Evolutionary conservation across 2,329 filamentous ascomycete species (phyloP), one percentile per base, ranked within the genome.

Genomic region (Pseudocercospora macadamiae): DNA sequence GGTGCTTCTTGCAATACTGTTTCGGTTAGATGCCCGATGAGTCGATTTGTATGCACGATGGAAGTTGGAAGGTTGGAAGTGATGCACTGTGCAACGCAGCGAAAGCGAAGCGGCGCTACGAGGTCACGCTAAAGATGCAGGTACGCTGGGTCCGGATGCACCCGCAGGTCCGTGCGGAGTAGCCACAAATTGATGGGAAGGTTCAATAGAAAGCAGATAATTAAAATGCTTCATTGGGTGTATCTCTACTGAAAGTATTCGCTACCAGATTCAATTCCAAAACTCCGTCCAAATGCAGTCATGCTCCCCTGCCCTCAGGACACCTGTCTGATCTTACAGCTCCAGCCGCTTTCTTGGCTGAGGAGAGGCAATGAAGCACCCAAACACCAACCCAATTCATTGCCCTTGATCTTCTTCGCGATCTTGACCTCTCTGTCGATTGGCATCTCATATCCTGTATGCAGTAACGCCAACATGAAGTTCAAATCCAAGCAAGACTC

Each of bases 381-480:
- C 71, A 99, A 82, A 79, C 93, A 97, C 95, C 95, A 99, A 36
- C 95, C 95, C 70, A 99, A 79, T 80, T 99, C 96, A 75, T 97
- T 97, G 57, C 87, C 88, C 80, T 96, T 93, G 73, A 99, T 96
- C 83, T 97, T 96, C 89, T 99, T 99, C 60, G 93, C 95, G 73
- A 97, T 96, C 82, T 90, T 93, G 66, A 99, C 92, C 77, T 99
- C 95, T 36, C 96, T 85, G 67, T 96, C 91, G 69, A 97, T 88
- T 3, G 93, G 93, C 91, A 99, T 97, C 67, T 97, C 95, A 71
- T 99, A 99, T 2, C 95, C 95, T 4, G 91, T 96, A 76, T 97
- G 93, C 55, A 97, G 80, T 57, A 99, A 81, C 23, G 90, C 90
- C 69, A 96, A 79, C 91, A 97, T 97, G 73, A 97, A 99, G 80